These are phyloP conservation scores for Tanozyma kutaoensis DNA, from an alignment of 805 yeast species.

Conservation along the genomic window DNA sequence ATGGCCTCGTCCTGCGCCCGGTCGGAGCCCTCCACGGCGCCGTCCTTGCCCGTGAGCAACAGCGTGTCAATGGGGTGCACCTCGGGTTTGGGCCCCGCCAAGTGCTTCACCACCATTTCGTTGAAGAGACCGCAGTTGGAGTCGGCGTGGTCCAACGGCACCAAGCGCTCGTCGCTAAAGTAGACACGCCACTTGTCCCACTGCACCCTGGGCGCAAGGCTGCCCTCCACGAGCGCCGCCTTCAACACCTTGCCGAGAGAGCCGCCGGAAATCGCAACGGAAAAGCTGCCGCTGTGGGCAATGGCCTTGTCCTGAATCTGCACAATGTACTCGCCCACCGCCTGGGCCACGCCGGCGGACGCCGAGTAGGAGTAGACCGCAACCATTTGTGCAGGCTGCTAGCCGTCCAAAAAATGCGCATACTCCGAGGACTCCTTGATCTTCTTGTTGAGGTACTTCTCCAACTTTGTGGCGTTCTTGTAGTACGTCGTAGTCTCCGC, in stretches of 20 bases:
- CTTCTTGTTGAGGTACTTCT: constrained; percentile 73
- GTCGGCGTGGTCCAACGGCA: constrained; percentile 69
- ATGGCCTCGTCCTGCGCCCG: constrained; percentile 32
- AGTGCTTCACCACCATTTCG: constrained; percentile 37
- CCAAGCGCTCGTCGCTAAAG: constrained; percentile 87
- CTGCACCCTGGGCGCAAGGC: constrained; percentile 25
- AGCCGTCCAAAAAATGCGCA: constrained; percentile 66
- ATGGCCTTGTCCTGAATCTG: constrained; percentile 51
- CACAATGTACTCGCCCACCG: constrained; percentile 53
- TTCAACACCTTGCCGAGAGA: constrained; percentile 67
- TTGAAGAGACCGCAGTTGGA: constrained; percentile 79
- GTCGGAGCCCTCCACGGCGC: constrained; percentile 30
- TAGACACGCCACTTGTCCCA: constrained; percentile 74
- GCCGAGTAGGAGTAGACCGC: constrained; percentile 35
- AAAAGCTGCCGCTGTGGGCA: constrained; percentile 32
- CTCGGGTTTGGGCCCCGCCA: constrained; percentile 30
- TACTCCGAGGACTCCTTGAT: constrained; percentile 88
- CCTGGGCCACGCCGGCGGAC: constrained; percentile 45
- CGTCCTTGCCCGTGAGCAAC: constrained; percentile 38
- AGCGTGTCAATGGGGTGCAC: constrained; percentile 55
- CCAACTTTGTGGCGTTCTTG: constrained; percentile 89
- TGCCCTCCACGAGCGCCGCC: constrained; percentile 35
- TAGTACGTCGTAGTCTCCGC: constrained; percentile 90
- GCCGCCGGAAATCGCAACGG: constrained; percentile 84
- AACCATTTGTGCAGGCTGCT: too few relatives aligned